Base-by-base conservation (phyloP, 2,329 filamentous ascomycete species). In the Paecilomyces variotii region DNA sequence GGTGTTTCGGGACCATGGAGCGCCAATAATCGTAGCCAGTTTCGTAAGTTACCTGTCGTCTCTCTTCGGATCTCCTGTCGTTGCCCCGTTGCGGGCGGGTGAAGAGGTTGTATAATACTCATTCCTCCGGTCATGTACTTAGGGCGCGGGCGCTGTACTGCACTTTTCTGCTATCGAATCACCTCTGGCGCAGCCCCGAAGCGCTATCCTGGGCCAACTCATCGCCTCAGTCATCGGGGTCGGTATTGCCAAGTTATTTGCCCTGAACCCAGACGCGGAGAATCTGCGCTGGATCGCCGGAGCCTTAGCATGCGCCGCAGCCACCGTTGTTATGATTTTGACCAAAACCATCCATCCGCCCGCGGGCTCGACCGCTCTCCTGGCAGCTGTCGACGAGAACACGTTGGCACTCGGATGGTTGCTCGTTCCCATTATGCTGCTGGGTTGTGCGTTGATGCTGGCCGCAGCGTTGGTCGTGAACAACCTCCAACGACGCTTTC, bases 81-180 rank as follows among this genome's bases (percentile, higher is more conserved):
- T 52, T 6, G 5, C n/a, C 34, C 27, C 24, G 35, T n/a, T 54
- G 51, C 2, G 45, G 11, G 7, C 26, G 12, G 7, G 54, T 45
- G 25, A 32, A 45, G 35, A 45, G n/a, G 14, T 45, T 32, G 4
- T 45, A 14, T 2, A 12, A 24, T 3, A 12, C 9, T 25, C 11
- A 24, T n/a, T 24, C 30, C 25, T 39, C 14, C 26, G 50, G 53
- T 12, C 45, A 3, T 24, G 24, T 59, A n/a, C n/a, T n/a, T n/a
- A 88, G 86, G 88, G 88, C 56, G 88, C 88, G 3, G 85, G 87
- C 2, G 88, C 88, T 12, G 87, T 91, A n/a, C 81, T 91, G 39
- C 83, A 89, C 66, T 91, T 89, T 72, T 86, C 86, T 65, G 80
- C 84, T 53, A 86, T 90, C 64, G 84, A 88, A 55, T 87, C 87